phyloP scores from a whole-genome alignment of 306 rosid species.

The Cicer arietinum region DNA sequence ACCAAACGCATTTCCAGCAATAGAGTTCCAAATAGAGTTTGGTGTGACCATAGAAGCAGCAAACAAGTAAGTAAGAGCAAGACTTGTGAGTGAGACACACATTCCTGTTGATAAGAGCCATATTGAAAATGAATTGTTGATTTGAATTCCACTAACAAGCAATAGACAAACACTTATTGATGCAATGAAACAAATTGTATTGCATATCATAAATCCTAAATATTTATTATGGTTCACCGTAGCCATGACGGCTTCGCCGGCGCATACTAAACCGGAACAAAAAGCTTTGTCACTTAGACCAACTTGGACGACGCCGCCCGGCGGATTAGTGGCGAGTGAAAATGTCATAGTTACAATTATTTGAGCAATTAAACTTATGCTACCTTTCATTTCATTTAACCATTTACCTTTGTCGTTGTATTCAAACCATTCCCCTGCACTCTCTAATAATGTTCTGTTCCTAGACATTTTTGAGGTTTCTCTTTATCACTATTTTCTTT shows the following conservation, averaged over 20 bases:
- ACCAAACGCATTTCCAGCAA: too few relatives aligned
- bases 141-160: conserved; percentile 5
- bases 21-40: neutral
- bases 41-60: neutral
- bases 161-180: neutral
- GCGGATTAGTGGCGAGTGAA: conserved; percentile 21
- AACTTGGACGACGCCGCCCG: neutral
- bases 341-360: conserved; percentile 36
- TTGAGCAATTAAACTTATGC: neutral
- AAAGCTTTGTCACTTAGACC: fast-evolving
- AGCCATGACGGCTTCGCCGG: neutral
- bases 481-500: neutral
- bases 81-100: neutral
- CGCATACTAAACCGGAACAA: neutral
- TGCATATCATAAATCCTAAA: neutral
- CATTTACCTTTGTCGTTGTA: neutral
- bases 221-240: fast-evolving
- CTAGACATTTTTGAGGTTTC: neutral
- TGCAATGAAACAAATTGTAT: neutral
- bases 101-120: neutral
- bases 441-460: neutral
- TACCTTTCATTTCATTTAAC: conserved; percentile 24
- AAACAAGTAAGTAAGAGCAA: neutral
- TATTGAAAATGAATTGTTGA: neutral
- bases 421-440: neutral